Conservation (phyloP, 768 basidiomycete genomes). For the Lyophyllum atratum region DNA sequence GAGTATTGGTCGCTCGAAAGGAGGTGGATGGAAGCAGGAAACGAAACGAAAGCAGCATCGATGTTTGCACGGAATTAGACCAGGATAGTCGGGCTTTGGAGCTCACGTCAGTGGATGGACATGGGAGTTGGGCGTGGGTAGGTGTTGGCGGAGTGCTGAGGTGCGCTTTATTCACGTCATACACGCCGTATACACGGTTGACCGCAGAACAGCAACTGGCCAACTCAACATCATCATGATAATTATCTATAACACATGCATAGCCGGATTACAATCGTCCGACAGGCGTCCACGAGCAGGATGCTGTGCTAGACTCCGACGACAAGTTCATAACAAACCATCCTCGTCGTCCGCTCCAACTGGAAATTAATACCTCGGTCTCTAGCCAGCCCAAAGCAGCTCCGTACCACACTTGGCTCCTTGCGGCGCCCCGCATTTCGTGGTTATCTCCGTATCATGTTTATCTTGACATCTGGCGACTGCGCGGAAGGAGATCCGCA, state of each 20-base stretch:
- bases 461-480: background rate
- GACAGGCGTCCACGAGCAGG: background rate
- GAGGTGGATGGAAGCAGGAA: conserved; percentile 6
- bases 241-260: background rate
- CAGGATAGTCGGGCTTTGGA: background rate
- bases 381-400: background rate
- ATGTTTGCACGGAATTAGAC: background rate
- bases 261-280: background rate
- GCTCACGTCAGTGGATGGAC: conserved; percentile 1
- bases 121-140: conserved; percentile 4
- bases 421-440: background rate
- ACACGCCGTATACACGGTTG: background rate
- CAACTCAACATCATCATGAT: background rate
- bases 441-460: background rate
- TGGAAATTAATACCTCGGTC: background rate
- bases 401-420: background rate
- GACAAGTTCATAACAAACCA: background rate
- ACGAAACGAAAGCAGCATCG: conserved; percentile 14
- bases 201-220: background rate
- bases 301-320: background rate
- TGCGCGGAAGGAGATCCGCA: no score
- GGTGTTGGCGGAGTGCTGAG: background rate
- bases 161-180: background rate
- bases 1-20: conserved; percentile 1
- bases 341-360: no score